Percentiles rank a stretch among this genome's conserved stretches.
phyloP scores from a whole-genome alignment of 2,329 filamentous ascomycete species.

The Monilinia polystroma region DNA sequence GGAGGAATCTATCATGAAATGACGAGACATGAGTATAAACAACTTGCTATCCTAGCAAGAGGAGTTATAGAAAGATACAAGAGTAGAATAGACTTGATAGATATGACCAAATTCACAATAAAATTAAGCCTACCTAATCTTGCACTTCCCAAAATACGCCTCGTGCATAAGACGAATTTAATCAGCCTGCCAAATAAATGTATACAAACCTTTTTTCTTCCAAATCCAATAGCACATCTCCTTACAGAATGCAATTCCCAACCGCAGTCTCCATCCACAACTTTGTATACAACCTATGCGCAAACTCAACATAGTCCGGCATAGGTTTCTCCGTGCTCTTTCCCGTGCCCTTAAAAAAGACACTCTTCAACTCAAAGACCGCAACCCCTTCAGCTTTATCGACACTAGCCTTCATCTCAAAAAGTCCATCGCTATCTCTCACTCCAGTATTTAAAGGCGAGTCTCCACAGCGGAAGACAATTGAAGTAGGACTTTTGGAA shows the following conservation, averaged over 20 bases:
- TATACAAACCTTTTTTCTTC: neutral
- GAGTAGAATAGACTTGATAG: neutral
- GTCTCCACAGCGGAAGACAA: slow-evolving; percentile 65
- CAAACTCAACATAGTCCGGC: slow-evolving; percentile 48
- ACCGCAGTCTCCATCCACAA: slow-evolving; percentile 54
- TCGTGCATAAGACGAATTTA: neutral
- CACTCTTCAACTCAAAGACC: slow-evolving; percentile 64
- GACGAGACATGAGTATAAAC: neutral
- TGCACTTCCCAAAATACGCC: neutral
- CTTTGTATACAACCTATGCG: slow-evolving; percentile 57
- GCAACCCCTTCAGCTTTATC: slow-evolving; percentile 61
- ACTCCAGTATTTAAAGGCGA: slow-evolving; percentile 57
- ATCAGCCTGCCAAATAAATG: neutral
- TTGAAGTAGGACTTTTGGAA: slow-evolving; percentile 58
- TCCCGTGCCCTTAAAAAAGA: slow-evolving; percentile 56
- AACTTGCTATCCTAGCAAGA: neutral
- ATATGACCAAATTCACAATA: too few relatives aligned
- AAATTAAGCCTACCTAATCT: neutral
- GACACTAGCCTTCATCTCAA: slow-evolving; percentile 61
- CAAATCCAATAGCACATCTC: neutral
- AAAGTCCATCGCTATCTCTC: slow-evolving; percentile 63
- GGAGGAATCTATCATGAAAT: neutral
- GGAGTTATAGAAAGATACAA: neutral
- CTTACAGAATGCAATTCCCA: slow-evolving; percentile 30
- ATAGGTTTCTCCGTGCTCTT: slow-evolving; percentile 46